These are phyloP conservation scores for Ceratocystis cacaofunesta DNA, from an alignment of 2,329 filamentous ascomycete species.

Conservation along the genomic window DNA sequence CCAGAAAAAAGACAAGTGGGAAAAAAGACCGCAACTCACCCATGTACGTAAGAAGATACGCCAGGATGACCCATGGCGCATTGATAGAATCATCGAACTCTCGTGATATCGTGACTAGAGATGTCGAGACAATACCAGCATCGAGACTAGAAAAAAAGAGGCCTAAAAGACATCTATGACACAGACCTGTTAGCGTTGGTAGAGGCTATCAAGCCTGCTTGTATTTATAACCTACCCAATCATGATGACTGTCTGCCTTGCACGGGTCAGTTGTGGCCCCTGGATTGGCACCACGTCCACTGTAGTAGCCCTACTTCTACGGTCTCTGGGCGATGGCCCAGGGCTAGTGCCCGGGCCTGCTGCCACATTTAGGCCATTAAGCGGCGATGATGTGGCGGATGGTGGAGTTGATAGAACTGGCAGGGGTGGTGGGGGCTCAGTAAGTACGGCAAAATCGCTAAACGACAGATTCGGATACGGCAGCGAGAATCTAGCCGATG, in stretches of 20 bases:
- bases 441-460: constrained; percentile 21
- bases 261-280: constrained; percentile 12
- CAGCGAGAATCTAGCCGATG: constrained; percentile 21
- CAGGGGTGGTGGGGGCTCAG: constrained; percentile 12
- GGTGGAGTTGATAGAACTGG: constrained; percentile 6
- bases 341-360: not conserved
- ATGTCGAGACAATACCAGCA: constrained; percentile 43
- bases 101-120: constrained; percentile 40
- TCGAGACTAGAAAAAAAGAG: constrained; percentile 43
- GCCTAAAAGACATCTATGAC: constrained; percentile 28
- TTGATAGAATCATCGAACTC: constrained; percentile 37
- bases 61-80: constrained; percentile 40
- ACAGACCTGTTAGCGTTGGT: constrained; percentile 17
- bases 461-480: constrained; percentile 25
- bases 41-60: constrained; percentile 43
- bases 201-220: too few species aligned
- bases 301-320: constrained; percentile 10
- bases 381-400: constrained; percentile 2
- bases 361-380: not conserved
- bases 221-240: constrained; percentile 14
- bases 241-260: constrained; percentile 16
- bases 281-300: constrained; percentile 13
- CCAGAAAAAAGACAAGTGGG: not conserved
- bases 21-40: constrained; percentile 24
- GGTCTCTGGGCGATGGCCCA: constrained; percentile 8